Evolutionary conservation across 352 stramenopile species (phyloP).

Genomic region (Plasmopara viticola): DNA sequence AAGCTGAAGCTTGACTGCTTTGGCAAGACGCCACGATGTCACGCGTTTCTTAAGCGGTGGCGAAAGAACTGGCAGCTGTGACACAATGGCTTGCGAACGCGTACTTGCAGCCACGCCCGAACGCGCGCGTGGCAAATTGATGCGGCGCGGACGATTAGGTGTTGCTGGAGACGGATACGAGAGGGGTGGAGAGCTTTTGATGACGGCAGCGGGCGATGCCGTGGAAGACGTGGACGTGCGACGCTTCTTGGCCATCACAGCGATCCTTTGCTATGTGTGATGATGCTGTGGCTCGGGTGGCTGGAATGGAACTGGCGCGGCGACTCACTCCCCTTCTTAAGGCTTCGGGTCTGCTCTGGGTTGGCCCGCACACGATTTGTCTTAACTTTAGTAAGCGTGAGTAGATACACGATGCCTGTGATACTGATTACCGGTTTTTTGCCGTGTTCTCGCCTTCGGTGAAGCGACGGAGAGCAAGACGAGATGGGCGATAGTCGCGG

Average conservation of each 20-base stretch:
- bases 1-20: constrained; percentile 34
- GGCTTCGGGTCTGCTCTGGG: too few species aligned
- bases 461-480: constrained; percentile 9
- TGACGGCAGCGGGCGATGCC: constrained; percentile 14
- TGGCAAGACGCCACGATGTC: constrained; percentile 24
- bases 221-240: constrained; percentile 18
- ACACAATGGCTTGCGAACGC: constrained; percentile 19
- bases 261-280: constrained; percentile 3
- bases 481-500: constrained; percentile 5
- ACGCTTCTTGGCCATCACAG: constrained; percentile 33
- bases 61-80: constrained; percentile 31
- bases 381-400: too few species aligned
- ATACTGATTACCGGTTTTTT: constrained; percentile 17
- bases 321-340: constrained; percentile 10
- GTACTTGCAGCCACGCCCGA: constrained; percentile 29
- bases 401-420: neutral
- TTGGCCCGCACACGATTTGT: too few species aligned
- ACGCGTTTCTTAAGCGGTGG: constrained; percentile 49
- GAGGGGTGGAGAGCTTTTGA: constrained; percentile 27
- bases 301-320: constrained; percentile 18
- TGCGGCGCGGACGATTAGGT: constrained; percentile 13
- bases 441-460: constrained; percentile 2
- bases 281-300: constrained; percentile 3
- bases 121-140: constrained; percentile 15
- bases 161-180: constrained; percentile 18